Evolutionary conservation across 352 stramenopile species (phyloP), one percentile per base, ranked within the genome.

Genomic region (Chrysophaeum taylorii): DNA sequence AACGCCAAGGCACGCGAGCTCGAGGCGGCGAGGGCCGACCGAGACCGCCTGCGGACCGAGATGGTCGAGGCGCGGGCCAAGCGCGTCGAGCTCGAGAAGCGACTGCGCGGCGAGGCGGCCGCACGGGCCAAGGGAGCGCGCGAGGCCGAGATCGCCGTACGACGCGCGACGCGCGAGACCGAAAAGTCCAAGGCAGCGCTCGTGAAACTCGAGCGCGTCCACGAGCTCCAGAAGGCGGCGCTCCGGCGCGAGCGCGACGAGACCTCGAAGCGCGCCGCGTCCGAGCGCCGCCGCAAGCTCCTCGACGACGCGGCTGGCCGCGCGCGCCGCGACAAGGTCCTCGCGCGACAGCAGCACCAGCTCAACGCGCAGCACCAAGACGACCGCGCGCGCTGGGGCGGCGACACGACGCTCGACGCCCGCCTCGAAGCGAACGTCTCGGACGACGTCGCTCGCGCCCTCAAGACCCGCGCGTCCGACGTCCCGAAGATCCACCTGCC

Each of bases 71-170:
- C 36, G 9, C 15, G 12, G 33, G 9, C 14, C 33, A 27, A 43
- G 31, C 57, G 57, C 57, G 57, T 66, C 57, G 57, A 66, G 12
- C 14, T 35, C 57, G 57, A 45, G 18, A 66, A 66, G 18, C 41
- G 45, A 25, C 57, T 66, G 2, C 57, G 57, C 18, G 36, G 31
- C 57, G 57, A 66, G 36, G n/a, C 57, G 31, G 36, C 18, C 16
- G 14, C 1, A 1, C 57, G 57, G 18, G 9, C 18, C 12, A 2
- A 42, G 9, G 57, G 45, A 1, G 7, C 16, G 14, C 4, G 5
- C 12, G 36, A 31, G 33, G 57, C 57, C 14, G 23, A 27, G 9
- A 9, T 45, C 2, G 31, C 23, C 2, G 33, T 25, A 15, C 2
- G 23, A 18, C 31, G 57, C 31, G 57, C 57, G 12, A 2, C 23